phyloP scores from a whole-genome alignment of 345 rosid species.

The Eucalyptus fibrosa region DNA sequence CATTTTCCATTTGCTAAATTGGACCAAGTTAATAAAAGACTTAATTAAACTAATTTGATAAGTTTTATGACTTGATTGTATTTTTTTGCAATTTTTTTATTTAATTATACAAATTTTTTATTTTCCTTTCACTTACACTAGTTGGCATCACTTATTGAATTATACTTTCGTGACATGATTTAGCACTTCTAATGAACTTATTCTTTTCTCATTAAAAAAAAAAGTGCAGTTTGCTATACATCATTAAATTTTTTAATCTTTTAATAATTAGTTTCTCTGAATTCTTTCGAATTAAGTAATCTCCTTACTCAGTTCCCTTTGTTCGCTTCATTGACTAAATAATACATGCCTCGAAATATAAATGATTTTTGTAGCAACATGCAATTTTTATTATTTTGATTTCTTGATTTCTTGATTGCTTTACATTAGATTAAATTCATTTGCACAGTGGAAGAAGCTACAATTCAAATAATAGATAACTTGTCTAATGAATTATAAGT shows the following conservation, averaged over 20 bases:
- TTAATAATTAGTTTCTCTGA: neutral
- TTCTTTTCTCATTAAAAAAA: neutral
- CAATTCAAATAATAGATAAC: neutral
- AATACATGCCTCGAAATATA: neutral
- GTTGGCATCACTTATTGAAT: too few relatives aligned
- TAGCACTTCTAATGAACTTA: too few relatives aligned
- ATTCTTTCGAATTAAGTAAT: neutral
- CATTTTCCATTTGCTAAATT: too few relatives aligned
- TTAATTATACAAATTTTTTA: too few relatives aligned
- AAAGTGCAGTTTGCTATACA: neutral
- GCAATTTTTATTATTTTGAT: neutral
- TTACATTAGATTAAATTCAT: neutral
- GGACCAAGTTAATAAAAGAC: fast-evolving
- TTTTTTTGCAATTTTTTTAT: too few relatives aligned
- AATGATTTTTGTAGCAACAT: neutral
- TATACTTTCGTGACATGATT: too few relatives aligned
- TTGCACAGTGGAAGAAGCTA: neutral
- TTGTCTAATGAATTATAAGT: neutral
- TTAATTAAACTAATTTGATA: too few relatives aligned
- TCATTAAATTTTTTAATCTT: neutral
- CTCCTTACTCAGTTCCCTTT: neutral
- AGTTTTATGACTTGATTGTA: too few relatives aligned
- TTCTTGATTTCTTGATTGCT: neutral
- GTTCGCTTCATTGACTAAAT: neutral
- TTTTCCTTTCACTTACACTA: too few relatives aligned